Evolutionary conservation across 2,329 filamentous ascomycete species (phyloP), one percentile per base, ranked within the genome.

Genomic region (Beauveria rudraprayagi): DNA sequence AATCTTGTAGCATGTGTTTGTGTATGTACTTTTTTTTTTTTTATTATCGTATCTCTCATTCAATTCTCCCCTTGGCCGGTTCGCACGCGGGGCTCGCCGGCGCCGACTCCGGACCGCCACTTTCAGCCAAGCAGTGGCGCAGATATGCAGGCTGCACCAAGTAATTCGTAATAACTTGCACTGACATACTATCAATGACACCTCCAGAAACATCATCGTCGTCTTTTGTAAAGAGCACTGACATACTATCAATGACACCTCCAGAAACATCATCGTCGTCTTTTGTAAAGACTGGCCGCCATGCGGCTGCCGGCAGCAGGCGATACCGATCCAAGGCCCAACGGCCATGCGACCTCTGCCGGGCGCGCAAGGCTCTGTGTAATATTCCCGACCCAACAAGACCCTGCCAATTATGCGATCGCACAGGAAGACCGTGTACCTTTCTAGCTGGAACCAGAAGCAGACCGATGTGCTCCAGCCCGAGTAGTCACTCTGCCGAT

Each of bases 361-460:
- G 65, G 10, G 55, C 66, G 2, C 67, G 67, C 24, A 69, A 69
- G 41, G 67, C 65, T 1, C 64, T 69, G 3, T 69, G 67, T 60
- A 69, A 69, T 9, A 69, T 69, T 3, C 67, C 67, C 6, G 67
- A 69, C 37, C 67, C 67, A 0, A 56, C 62, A n/a, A 55, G 60
- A 41, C 67, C 67, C 19, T 69, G 67, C 34, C 67, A 69, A 48
- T 63, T 69, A 3, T 69, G 67, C 24, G 61, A 66, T 24, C 60
- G 67, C 5, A 67, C 65, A 0, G 66, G 66, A 10, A 60, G 67
- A 5, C 61, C 60, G 1, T 69, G 67, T 44, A 69, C 67, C 1
- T 69, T 69, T 56, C 46, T 68, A 9, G 65, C 51, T 16, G 56
- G 46, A 10, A 43, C 56, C 5, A 41, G 5, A 11, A 58, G 34